A percentile compares a stretch with the other conserved stretches of the same genome.
Evolutionary conservation across 352 stramenopile species (phyloP).

Genomic region (Phytophthora meadii): DNA sequence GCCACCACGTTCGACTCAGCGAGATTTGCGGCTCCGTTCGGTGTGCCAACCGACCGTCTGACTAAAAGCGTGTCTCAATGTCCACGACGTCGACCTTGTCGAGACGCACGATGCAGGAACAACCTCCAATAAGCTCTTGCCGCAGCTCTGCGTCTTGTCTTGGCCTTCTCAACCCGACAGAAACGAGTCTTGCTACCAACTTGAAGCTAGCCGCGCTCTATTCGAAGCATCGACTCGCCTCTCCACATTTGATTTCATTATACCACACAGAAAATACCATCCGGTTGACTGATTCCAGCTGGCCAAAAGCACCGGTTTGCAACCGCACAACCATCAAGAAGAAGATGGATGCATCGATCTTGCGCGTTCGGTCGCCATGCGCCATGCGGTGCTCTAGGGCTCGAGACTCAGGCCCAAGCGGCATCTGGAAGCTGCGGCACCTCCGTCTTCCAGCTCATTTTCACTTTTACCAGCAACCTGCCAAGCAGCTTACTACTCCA

Average conservation of each 20-base stretch:
- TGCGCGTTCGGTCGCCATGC: constrained; percentile 16
- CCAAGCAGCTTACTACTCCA: constrained; percentile 38
- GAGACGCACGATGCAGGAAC: neutral
- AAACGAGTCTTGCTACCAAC: constrained; percentile 14
- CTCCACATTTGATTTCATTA: constrained; percentile 12
- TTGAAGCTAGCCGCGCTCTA: constrained; percentile 28
- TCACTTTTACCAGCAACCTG: constrained; percentile 47
- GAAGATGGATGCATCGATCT: constrained; percentile 16
- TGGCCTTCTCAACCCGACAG: constrained; percentile 1
- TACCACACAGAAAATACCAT: neutral
- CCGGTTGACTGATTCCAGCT: neutral
- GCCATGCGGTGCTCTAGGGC: constrained; percentile 18
- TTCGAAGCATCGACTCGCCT: constrained; percentile 9
- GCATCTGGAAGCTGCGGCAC: neutral
- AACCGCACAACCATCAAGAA: constrained; percentile 21
- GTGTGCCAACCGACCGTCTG: constrained; percentile 3
- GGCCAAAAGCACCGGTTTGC: constrained; percentile 7
- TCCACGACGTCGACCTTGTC: constrained; percentile 10
- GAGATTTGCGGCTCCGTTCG: neutral
- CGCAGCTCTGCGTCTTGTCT: constrained; percentile 1
- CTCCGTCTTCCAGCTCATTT: constrained; percentile 34
- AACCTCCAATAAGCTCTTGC: neutral
- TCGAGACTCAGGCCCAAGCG: constrained; percentile 1
- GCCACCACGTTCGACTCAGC: constrained; percentile 1
- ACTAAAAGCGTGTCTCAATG: constrained; percentile 15